Evolutionary conservation across 441 rosid species (phyloP).

Genomic region (Capsella rubella): DNA sequence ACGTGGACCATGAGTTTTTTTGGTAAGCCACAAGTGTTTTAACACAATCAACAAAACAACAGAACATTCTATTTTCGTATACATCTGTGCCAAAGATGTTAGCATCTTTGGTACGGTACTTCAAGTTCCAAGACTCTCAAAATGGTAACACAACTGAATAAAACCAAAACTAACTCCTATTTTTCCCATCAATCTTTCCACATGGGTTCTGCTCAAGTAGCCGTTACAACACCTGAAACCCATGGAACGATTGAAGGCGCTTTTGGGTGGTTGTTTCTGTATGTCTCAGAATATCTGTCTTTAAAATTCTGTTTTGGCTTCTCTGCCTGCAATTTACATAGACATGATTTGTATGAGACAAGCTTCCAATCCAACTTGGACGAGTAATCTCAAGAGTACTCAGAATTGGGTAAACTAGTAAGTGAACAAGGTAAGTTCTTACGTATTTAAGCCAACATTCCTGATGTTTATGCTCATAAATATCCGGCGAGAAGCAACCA

Average conservation of each 20-base stretch:
- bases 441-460: constrained; percentile 99
- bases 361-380: background rate
- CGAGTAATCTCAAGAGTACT: constrained; percentile 8
- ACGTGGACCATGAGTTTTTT: constrained; percentile 22
- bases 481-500: constrained; percentile 93
- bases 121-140: constrained; percentile 31
- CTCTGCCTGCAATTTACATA: constrained; percentile 73
- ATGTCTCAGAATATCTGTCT: constrained; percentile 77
- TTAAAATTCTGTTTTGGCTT: constrained; percentile 77
- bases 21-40: constrained; percentile 33
- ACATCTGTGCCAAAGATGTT: constrained; percentile 41
- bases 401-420: background rate
- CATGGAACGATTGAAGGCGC: constrained; percentile 94
- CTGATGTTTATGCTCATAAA: constrained; percentile 79
- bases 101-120: constrained; percentile 30
- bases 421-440: constrained; percentile 44
- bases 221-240: constrained; percentile 82
- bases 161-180: constrained; percentile 32
- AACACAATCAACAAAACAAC: background rate
- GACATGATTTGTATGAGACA: constrained; percentile 6
- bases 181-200: constrained; percentile 26
- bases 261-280: constrained; percentile 78
- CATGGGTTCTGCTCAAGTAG: constrained; percentile 46
- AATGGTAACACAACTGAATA: constrained; percentile 8
- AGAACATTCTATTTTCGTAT: constrained; percentile 33